Evolutionary conservation across 2,329 filamentous ascomycete genomes (phyloP).

Genomic region (Dissoconium aciculare): DNA sequence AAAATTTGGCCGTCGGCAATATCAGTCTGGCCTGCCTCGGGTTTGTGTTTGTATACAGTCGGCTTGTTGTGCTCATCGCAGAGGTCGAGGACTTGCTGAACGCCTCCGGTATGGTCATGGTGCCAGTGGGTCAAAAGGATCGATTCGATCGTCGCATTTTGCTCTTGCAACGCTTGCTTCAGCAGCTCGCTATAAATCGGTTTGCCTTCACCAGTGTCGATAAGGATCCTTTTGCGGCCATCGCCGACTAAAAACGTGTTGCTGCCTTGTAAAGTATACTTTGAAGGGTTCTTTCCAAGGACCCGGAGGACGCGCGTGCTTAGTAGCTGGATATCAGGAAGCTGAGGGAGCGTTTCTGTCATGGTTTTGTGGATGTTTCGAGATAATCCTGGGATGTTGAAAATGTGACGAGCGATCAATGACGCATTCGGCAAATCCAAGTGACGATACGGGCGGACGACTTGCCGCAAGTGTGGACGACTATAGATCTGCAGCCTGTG

Average conservation of each 20-base stretch:
- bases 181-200: slow-evolving; percentile 58
- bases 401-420: too few species aligned
- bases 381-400: too few species aligned
- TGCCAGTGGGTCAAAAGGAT: slow-evolving; percentile 88
- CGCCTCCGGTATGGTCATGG: slow-evolving; percentile 65
- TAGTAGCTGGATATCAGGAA: slow-evolving; percentile 63
- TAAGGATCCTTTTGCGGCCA: slow-evolving; percentile 56
- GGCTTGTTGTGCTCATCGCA: slow-evolving; percentile 5
- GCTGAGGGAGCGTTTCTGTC: slow-evolving; percentile 35
- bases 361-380: too few species aligned
- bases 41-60: slow-evolving; percentile 15
- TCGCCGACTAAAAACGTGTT: slow-evolving; percentile 89
- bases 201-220: slow-evolving; percentile 79
- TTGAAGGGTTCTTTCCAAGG: slow-evolving; percentile 79
- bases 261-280: slow-evolving; percentile 62
- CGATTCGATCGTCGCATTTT: slow-evolving; percentile 52
- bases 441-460: too few species aligned
- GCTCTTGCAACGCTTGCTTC: slow-evolving; percentile 46
- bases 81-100: slow-evolving; percentile 51
- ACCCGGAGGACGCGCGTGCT: slow-evolving; percentile 69
- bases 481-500: too few species aligned
- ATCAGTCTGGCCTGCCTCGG: slow-evolving; percentile 28
- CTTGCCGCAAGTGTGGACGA: too few species aligned
- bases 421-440: too few species aligned
- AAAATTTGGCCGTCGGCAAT: slow-evolving; percentile 46